These are phyloP conservation scores for Ophiocordyceps camponoti-saundersi DNA, from an alignment of 2,329 filamentous ascomycete genomes.

Conservation along the genomic window DNA sequence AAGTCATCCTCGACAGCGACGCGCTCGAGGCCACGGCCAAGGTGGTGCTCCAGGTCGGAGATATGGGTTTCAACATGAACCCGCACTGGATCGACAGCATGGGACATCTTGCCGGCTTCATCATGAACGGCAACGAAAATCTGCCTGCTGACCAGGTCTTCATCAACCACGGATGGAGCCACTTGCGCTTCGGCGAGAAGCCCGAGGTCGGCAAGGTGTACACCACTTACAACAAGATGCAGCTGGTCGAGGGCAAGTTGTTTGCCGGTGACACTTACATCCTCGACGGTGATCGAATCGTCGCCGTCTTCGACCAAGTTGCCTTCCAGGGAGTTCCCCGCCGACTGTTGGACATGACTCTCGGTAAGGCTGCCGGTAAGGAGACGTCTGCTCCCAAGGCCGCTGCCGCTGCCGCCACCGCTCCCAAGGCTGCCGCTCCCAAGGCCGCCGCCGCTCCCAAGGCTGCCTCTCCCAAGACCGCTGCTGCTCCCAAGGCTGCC, in stretches of 20 bases:
- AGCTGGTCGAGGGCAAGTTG: slow-evolving; percentile 27
- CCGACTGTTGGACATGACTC: neutral
- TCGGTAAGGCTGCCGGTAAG: neutral
- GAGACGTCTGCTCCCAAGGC: neutral
- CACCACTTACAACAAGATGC: slow-evolving; percentile 39
- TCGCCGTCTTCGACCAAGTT: slow-evolving; percentile 41
- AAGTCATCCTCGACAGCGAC: slow-evolving; percentile 28
- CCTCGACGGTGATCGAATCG: slow-evolving; percentile 19
- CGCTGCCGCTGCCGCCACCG: neutral
- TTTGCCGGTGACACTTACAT: slow-evolving; percentile 34
- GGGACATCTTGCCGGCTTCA: slow-evolving; percentile 42
- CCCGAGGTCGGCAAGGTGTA: slow-evolving; percentile 13
- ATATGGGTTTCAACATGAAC: slow-evolving; percentile 1
- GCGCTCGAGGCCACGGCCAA: slow-evolving; percentile 17
- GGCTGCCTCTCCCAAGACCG: no score
- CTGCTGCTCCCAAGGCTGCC: neutral
- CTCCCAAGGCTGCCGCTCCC: neutral
- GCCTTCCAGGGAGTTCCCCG: slow-evolving; percentile 28
- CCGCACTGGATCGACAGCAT: slow-evolving; percentile 39
- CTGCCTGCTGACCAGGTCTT: slow-evolving; percentile 39
- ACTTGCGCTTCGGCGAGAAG: slow-evolving; percentile 4
- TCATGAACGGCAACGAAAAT: slow-evolving; percentile 37
- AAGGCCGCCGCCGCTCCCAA: neutral
- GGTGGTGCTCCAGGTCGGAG: slow-evolving; percentile 22
- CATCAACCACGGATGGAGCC: slow-evolving; percentile 44